Percentiles rank a stretch among this genome's conserved stretches.
Conservation (phyloP, 1,284 basidiomycete species). For the Abortiporus biennis region DNA sequence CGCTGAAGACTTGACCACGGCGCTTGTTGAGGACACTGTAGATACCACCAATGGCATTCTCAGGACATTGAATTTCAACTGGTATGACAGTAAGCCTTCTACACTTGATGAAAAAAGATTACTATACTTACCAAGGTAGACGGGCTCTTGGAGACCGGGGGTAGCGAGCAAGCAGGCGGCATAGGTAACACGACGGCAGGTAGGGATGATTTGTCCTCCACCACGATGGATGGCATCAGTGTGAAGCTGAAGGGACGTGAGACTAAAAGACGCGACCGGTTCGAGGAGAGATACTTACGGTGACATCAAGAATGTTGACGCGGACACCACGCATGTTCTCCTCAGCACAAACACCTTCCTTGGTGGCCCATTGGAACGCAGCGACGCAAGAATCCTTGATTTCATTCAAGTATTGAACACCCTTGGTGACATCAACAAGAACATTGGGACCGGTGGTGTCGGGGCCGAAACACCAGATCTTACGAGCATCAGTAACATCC, state of each 20-base stretch:
- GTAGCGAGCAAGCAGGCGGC: conserved; percentile 91
- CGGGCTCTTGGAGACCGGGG: conserved; percentile 93
- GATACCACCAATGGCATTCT: conserved; percentile 97
- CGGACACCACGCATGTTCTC: conserved; percentile 99
- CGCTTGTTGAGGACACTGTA: conserved; percentile 95
- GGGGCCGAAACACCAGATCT: conserved; percentile 99
- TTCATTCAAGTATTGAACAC: conserved; percentile 96
- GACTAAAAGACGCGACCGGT: conserved; percentile 5
- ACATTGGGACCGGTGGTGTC: conserved; percentile 98
- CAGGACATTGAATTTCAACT: conserved; percentile 98
- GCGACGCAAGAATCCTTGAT: conserved; percentile 99
- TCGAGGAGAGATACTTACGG: conserved; percentile 41
- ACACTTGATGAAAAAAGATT: conserved; percentile 1
- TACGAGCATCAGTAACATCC: conserved; percentile 99
- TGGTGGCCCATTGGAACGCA: conserved; percentile 99
- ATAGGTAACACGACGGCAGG: conserved; percentile 93
- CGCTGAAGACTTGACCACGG: conserved; percentile 97
- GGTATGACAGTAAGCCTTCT: conserved; percentile 3
- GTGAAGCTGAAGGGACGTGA: conserved; percentile 60
- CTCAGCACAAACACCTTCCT: conserved; percentile 95
- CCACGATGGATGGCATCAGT: conserved; percentile 99
- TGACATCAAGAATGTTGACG: conserved; percentile 95
- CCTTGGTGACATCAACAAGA: conserved; percentile 98
- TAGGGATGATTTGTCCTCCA: conserved; percentile 97
- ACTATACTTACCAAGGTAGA: conserved; percentile 73